Base-by-base conservation (phyloP, 2,329 filamentous ascomycete species). In the Thermothelomyces thermophilus region DNA sequence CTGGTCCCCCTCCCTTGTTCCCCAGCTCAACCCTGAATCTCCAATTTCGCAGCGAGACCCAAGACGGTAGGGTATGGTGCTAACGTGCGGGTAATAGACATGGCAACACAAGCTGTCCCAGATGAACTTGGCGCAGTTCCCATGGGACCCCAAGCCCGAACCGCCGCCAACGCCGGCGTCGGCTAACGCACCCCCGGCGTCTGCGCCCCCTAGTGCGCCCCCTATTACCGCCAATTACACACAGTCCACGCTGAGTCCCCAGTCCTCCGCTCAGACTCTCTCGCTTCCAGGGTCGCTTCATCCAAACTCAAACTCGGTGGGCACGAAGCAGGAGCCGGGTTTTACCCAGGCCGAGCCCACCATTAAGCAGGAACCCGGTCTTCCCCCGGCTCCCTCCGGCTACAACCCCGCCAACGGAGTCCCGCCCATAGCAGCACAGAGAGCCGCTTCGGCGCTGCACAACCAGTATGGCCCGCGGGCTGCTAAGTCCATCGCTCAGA, bases 21-120 rank as follows among this genome's bases (percentile, higher is more conserved):
- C 11, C 33, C 20, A 14, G 48, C n/a, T 41, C 44, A 51, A 42
- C 36, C 48, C 45, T 30, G 6, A 31, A 22, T 14, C 8, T 24
- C 19, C 39, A 28, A 10, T 19, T 13, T 10, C 8, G 17, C 11
- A 9, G n/a, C n/a, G n/a, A 16, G 16, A n/a, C 35, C 24, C 28
- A 10, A 20, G 33, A 28, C 8, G 10, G 17, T 16, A 33, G 9
- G 10, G 37, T n/a, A n/a, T n/a, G n/a, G 19, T 37, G 41, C 55
- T 55, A 51, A 58, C 43, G 40, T 13, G n/a, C 14, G n/a, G 41
- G 39, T 41, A 16, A 46, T 40, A 97, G 90, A 87, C 84, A 71
- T 98, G 93, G 93, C 90, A 97, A 74, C 77, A 84, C 62, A 96
- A 94, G 70, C 77, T 98, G 31, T 86, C 90, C 1, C 82, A 83